Evolutionary conservation across 2,329 filamentous ascomycete genomes (phyloP).

Genomic region (Allantophomopsis cytisporea): DNA sequence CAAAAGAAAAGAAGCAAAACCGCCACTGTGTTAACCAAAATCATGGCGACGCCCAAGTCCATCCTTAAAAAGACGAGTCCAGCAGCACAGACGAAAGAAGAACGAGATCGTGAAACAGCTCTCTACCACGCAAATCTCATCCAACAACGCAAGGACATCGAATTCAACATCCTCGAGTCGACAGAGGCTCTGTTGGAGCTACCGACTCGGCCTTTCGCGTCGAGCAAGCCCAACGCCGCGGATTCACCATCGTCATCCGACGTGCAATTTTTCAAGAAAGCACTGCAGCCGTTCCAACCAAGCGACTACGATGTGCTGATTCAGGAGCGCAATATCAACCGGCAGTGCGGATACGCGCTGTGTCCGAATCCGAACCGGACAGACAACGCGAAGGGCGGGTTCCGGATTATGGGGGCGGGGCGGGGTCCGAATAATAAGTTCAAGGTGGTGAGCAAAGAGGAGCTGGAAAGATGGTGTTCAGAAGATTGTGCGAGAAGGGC

Average conservation of each 20-base stretch:
- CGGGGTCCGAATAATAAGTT: slow-evolving; percentile 37
- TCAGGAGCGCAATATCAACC: slow-evolving; percentile 75
- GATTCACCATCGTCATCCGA: slow-evolving; percentile 43
- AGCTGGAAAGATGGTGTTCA: slow-evolving; percentile 80
- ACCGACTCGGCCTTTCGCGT: slow-evolving; percentile 26
- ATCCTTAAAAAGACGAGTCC: slow-evolving; percentile 44
- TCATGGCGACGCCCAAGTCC: slow-evolving; percentile 29
- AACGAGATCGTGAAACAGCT: slow-evolving; percentile 47
- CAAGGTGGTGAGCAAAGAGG: slow-evolving; percentile 55
- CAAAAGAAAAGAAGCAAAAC: too few species aligned
- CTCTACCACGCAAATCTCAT: slow-evolving; percentile 72
- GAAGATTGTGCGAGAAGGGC: slow-evolving; percentile 65
- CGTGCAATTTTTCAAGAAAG: slow-evolving; percentile 46
- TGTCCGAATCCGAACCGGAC: slow-evolving; percentile 53
- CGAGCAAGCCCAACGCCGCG: slow-evolving; percentile 25
- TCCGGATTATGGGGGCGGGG: slow-evolving; percentile 45
- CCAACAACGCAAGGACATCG: slow-evolving; percentile 68
- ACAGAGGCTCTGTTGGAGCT: slow-evolving; percentile 38
- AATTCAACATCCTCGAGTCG: slow-evolving; percentile 62
- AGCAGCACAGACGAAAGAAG: slow-evolving; percentile 23
- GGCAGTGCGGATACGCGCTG: slow-evolving; percentile 70
- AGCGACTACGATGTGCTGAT: slow-evolving; percentile 82
- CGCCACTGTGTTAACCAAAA: too few species aligned
- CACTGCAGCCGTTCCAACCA: slow-evolving; percentile 66
- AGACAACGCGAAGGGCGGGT: slow-evolving; percentile 44